These are phyloP conservation scores for Lophiostoma macrostomum DNA, from an alignment of 495 filamentous ascomycete genomes.

Conservation along the genomic window DNA sequence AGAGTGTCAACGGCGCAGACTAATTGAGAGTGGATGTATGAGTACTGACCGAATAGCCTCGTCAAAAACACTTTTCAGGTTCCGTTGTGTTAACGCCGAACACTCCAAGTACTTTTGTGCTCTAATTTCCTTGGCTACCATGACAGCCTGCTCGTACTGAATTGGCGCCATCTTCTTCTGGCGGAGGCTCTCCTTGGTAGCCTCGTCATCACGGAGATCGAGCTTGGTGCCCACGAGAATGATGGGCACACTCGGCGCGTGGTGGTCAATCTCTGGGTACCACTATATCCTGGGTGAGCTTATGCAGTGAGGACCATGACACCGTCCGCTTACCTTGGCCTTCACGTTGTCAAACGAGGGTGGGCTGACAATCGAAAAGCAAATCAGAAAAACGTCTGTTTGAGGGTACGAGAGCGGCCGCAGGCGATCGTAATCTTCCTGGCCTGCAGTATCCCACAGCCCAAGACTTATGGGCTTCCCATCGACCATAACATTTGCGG, in stretches of 20 bases:
- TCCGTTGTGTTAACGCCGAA: slow-evolving; percentile 94
- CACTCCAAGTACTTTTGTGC: slow-evolving; percentile 96
- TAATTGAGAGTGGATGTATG: too few species aligned
- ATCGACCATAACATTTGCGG: slow-evolving; percentile 97
- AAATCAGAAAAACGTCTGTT: slow-evolving; percentile 97
- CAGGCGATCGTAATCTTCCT: slow-evolving; percentile 97
- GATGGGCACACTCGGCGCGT: slow-evolving; percentile 91
- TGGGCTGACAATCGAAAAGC: slow-evolving; percentile 97
- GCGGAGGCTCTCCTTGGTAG: slow-evolving; percentile 70
- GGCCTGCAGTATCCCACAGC: slow-evolving; percentile 97
- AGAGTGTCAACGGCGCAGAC: too few species aligned
- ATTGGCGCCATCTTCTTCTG: slow-evolving; percentile 89
- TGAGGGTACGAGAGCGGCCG: slow-evolving; percentile 95
- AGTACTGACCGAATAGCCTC: slow-evolving; percentile 81
- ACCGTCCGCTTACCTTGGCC: slow-evolving; percentile 66
- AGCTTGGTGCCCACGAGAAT: slow-evolving; percentile 97
- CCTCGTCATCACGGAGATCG: slow-evolving; percentile 88
- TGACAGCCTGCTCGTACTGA: slow-evolving; percentile 80
- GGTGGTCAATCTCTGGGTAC: slow-evolving; percentile 95
- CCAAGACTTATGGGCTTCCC: slow-evolving; percentile 94
- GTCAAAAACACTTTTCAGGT: slow-evolving; percentile 96
- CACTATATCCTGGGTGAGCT: too few species aligned
- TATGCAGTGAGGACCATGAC: neutral
- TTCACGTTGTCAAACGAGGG: slow-evolving; percentile 97
- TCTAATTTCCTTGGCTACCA: slow-evolving; percentile 84